Evolutionary conservation across 1,139 yeast genomes (phyloP).

Genomic region (Suzukiozyma palmioleophila): DNA sequence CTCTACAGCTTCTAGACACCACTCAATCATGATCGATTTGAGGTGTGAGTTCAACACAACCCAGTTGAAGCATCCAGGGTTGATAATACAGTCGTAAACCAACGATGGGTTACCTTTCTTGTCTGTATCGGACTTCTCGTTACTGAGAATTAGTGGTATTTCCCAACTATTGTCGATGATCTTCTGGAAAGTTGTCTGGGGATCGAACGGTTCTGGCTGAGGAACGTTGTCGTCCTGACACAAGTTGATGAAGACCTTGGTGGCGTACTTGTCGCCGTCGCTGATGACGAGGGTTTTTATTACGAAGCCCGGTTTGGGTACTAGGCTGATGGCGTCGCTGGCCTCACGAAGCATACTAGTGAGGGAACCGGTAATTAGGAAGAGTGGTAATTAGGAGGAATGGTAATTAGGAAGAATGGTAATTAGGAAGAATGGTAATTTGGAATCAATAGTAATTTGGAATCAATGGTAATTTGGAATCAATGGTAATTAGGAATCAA

Average conservation of each 20-base stretch:
- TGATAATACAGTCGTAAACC: constrained; percentile 75
- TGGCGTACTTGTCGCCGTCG: constrained; percentile 26
- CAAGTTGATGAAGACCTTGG: constrained; percentile 75
- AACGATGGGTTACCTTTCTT: constrained; percentile 63
- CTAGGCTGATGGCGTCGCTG: not conserved
- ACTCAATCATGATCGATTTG: constrained; percentile 46
- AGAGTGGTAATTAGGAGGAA: too few species aligned
- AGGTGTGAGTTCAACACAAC: constrained; percentile 50
- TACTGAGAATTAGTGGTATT: constrained; percentile 71
- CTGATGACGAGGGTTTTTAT: constrained; percentile 53
- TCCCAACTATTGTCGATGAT: constrained; percentile 79
- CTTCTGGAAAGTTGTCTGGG: constrained; percentile 56
- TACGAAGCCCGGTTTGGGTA: constrained; percentile 61
- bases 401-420: too few species aligned
- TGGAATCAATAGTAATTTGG: too few species aligned
- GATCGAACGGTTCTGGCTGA: constrained; percentile 45
- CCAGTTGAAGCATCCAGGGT: constrained; percentile 59
- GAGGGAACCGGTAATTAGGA: not conserved
- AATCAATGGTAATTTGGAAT: too few species aligned
- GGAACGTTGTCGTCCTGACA: constrained; percentile 69
- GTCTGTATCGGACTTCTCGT: constrained; percentile 52
- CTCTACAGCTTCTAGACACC: constrained; percentile 70
- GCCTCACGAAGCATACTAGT: not conserved
- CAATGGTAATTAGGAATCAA: too few species aligned
- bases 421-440: too few species aligned